Percentiles rank a stretch among this genome's conserved stretches.
Evolutionary conservation across 768 basidiomycete genomes (phyloP).

Genomic region (Holtermanniella nyarrowii): DNA sequence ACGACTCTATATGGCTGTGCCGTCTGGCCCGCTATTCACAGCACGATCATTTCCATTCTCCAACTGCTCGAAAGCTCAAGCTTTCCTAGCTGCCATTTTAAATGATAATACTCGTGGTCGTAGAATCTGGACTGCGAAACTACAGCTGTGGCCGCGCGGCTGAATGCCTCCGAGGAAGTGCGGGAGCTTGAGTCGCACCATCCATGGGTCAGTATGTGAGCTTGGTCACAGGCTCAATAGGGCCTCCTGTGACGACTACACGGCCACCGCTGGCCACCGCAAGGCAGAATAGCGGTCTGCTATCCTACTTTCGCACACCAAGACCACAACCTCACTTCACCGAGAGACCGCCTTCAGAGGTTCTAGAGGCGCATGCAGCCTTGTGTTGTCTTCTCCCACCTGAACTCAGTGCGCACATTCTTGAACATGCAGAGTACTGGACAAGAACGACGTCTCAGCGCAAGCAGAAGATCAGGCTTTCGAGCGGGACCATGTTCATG

Average conservation of each 20-base stretch:
- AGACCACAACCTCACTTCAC: neutral
- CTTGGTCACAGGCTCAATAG: too few species aligned
- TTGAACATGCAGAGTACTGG: slow-evolving; percentile 22
- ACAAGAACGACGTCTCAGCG: slow-evolving; percentile 4
- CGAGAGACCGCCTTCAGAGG: neutral
- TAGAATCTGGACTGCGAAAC: too few species aligned
- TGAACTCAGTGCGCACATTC: slow-evolving; percentile 16
- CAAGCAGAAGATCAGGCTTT: slow-evolving; percentile 3
- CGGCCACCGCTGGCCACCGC: neutral
- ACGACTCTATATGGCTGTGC: too few species aligned
- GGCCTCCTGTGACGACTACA: too few species aligned
- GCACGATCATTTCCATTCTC: too few species aligned
- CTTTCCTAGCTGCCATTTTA: too few species aligned
- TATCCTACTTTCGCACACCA: neutral
- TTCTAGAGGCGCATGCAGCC: neutral
- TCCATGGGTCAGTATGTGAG: neutral
- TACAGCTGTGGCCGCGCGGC: too few species aligned
- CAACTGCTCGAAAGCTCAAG: too few species aligned
- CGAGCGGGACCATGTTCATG: neutral
- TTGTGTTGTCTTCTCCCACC: slow-evolving; percentile 5
- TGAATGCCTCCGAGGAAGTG: too few species aligned
- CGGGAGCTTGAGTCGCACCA: too few species aligned
- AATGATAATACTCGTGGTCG: too few species aligned
- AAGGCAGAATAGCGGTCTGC: neutral
- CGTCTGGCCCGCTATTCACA: too few species aligned